Evolutionary conservation across 306 rosid genomes (phyloP).

Genomic region (Quercus rubra): DNA sequence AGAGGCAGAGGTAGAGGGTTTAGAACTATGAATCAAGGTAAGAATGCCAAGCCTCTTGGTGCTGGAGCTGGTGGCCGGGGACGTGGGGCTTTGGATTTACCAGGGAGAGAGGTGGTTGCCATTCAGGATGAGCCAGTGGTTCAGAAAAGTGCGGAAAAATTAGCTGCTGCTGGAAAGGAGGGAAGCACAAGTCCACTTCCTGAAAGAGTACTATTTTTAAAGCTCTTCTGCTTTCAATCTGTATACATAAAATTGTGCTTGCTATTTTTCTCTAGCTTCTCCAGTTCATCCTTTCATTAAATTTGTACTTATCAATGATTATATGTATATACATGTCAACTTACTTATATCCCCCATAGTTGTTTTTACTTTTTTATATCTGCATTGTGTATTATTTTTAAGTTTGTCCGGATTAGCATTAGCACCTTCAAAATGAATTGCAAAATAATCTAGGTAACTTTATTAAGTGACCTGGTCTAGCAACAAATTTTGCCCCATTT

Average conservation of each 20-base stretch:
- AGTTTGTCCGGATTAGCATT: background rate
- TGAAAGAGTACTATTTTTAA: slow-evolving; percentile 60
- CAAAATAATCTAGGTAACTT: background rate
- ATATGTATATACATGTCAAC: background rate
- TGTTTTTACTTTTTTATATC: background rate
- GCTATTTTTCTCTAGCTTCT: slow-evolving; percentile 14
- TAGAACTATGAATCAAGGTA: slow-evolving; percentile 40
- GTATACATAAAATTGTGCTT: background rate
- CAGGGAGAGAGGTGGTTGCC: slow-evolving; percentile 22
- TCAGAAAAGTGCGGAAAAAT: slow-evolving; percentile 69
- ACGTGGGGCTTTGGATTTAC: slow-evolving; percentile 17
- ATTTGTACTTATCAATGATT: background rate
- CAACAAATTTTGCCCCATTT: background rate
- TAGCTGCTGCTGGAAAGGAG: slow-evolving; percentile 67
- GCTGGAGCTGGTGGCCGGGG: slow-evolving; percentile 50
- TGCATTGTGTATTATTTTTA: background rate
- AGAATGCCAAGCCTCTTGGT: slow-evolving; percentile 47
- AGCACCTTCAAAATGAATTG: background rate
- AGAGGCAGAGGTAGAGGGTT: slow-evolving; percentile 76
- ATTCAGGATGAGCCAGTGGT: slow-evolving; percentile 26
- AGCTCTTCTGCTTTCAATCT: background rate
- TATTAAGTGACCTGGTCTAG: background rate
- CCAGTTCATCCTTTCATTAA: background rate
- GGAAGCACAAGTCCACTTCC: slow-evolving; percentile 72
- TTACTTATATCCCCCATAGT: background rate